Evolutionary conservation across 768 basidiomycete species (phyloP), one percentile per base, ranked within the genome.

Genomic region (Lentinula sp.): DNA sequence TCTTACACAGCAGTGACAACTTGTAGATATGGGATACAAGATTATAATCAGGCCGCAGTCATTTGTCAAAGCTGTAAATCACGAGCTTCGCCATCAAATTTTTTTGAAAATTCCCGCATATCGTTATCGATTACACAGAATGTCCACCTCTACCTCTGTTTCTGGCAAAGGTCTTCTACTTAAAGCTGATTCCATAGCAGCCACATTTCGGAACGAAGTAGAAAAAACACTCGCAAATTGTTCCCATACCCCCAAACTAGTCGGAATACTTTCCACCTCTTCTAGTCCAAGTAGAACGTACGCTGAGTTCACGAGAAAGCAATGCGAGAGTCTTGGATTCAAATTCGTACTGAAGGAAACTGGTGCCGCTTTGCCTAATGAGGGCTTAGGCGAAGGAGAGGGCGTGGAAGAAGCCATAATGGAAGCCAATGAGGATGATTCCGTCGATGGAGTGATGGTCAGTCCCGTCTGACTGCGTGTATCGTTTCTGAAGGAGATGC

Each of bases 391-490:
- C 0, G 89, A 91, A 49, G 92, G 92, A 0, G 93, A 95, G 34
- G 95, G 92, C 10, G 94, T 95, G 7, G 97, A 99, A 72, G 92
- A 96, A 71, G 95, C 91, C 7, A 96, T 98, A 65, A 87, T 98
- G 35, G 91, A 94, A 68, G 94, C 95, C 7, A 99, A 99, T 69
- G 89, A 90, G 63, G 95, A 98, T 68, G 76, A 78, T 13, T 79
- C 77, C 59, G 84, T 96, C 9, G 85, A 96, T 73, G 96, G 96
- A 8, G 94, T 99, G 69, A 97, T 98, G 95, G 97, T 95, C 65
- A 63, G 84, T 66, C 32, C 15, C 23, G 60, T 55, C 58, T 34
- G 61, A 11, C 65, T 37, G 21, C 3, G 3, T 3, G 28, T 28
- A 28, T 52, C 48, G 13, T 45, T 57, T 46, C 3, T 21, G 11